A percentile compares a stretch with the other conserved stretches of the same genome.
Evolutionary conservation across 2,329 filamentous ascomycete genomes (phyloP).

Genomic region (Laburnicola sp.): DNA sequence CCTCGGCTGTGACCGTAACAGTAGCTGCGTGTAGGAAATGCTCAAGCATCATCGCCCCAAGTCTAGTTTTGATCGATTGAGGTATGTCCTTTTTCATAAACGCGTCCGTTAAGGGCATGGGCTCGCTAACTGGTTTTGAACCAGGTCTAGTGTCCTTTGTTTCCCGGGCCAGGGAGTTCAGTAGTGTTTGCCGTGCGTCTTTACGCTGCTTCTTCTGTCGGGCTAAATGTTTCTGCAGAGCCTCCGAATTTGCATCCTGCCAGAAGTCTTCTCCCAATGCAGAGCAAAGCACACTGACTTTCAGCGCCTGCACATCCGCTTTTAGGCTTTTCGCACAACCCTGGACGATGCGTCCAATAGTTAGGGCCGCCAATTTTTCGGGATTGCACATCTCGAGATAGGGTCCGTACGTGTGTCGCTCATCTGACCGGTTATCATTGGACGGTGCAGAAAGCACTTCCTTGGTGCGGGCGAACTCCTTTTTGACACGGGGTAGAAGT

Average conservation of each 20-base stretch:
- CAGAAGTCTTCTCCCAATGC: slow-evolving; percentile 33
- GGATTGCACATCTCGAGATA: slow-evolving; percentile 70
- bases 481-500: slow-evolving; percentile 64
- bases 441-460: slow-evolving; percentile 48
- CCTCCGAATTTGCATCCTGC: slow-evolving; percentile 22
- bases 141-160: background rate
- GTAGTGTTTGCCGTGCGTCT: slow-evolving; percentile 35
- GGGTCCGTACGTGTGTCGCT: slow-evolving; percentile 74
- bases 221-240: slow-evolving; percentile 20
- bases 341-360: slow-evolving; percentile 31
- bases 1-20: slow-evolving; percentile 59
- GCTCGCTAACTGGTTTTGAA: background rate
- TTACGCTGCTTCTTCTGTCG: slow-evolving; percentile 33
- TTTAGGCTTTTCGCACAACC: slow-evolving; percentile 17
- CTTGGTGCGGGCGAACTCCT: slow-evolving; percentile 67
- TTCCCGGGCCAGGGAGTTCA: slow-evolving; percentile 33
- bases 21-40: slow-evolving; percentile 64
- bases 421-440: slow-evolving; percentile 51
- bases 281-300: slow-evolving; percentile 26
- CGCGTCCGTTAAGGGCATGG: background rate
- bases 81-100: slow-evolving; percentile 52
- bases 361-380: slow-evolving; percentile 74
- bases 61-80: slow-evolving; percentile 62
- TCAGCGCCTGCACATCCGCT: slow-evolving; percentile 21
- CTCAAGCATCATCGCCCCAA: slow-evolving; percentile 66